Percentiles rank a stretch among this genome's conserved stretches.
These are phyloP conservation scores for Firmiana major DNA, from an alignment of 345 rosid genomes.

Conservation along the genomic window DNA sequence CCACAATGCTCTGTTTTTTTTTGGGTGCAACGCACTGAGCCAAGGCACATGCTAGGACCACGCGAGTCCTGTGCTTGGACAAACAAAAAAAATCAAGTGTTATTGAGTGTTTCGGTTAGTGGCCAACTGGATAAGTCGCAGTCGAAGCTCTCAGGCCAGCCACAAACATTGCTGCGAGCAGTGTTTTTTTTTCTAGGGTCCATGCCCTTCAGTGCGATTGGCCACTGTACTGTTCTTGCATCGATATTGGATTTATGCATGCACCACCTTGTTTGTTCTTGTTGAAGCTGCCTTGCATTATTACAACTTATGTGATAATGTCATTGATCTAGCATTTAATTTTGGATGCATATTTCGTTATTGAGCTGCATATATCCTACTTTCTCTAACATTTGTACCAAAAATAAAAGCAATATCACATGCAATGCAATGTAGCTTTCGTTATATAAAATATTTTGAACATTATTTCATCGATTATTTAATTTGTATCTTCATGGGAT, in stretches of 20 bases:
- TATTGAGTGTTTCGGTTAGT: neutral
- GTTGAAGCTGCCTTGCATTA: neutral
- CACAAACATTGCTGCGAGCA: neutral
- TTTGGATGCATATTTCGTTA: neutral
- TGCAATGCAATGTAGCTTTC: neutral
- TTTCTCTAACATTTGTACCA: neutral
- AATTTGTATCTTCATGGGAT: neutral
- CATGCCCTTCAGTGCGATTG: neutral
- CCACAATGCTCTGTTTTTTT: neutral
- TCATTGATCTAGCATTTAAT: neutral
- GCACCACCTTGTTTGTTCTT: neutral
- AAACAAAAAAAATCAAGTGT: neutral
- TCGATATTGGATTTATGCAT: neutral
- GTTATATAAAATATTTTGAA: too few relatives aligned
- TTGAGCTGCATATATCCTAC: neutral
- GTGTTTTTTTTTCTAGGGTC: neutral
- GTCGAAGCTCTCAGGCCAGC: neutral
- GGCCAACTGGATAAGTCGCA: slow-evolving; percentile 2
- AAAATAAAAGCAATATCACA: neutral
- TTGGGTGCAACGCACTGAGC: neutral
- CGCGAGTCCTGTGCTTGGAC: neutral
- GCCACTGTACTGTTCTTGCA: neutral
- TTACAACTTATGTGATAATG: neutral
- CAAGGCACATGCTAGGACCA: neutral
- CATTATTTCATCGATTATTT: neutral